phyloP scores from a whole-genome alignment of 2,329 filamentous ascomycete species.

The Cladorrhinum sp. region DNA sequence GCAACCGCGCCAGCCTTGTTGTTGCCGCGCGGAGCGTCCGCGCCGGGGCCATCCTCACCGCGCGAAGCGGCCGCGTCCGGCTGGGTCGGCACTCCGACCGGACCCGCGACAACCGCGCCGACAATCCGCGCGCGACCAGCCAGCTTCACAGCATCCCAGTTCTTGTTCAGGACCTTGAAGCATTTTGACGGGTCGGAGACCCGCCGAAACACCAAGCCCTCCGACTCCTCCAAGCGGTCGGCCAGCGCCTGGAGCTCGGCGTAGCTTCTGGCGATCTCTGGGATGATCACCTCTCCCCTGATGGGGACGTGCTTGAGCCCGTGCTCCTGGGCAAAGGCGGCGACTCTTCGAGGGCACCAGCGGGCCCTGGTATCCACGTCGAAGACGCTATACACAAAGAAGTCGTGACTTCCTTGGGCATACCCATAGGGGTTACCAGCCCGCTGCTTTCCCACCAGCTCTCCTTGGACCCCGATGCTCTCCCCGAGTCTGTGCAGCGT shows the following conservation, averaged over 20 bases:
- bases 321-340: slow-evolving; percentile 28
- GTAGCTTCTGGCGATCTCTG: slow-evolving; percentile 21
- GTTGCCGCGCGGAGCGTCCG: neutral
- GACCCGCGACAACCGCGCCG: neutral
- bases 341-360: slow-evolving; percentile 29
- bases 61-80: neutral
- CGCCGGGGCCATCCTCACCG: neutral
- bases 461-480: slow-evolving; percentile 33
- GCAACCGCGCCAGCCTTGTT: neutral
- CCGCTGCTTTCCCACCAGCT: slow-evolving; percentile 32
- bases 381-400: slow-evolving; percentile 35
- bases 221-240: slow-evolving; percentile 16
- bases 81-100: too few relatives aligned
- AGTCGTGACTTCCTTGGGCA: slow-evolving; percentile 25
- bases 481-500: slow-evolving; percentile 23
- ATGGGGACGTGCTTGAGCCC: slow-evolving; percentile 34
- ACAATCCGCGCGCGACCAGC: neutral
- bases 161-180: slow-evolving; percentile 30
- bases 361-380: slow-evolving; percentile 33
- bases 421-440: slow-evolving; percentile 32
- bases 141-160: slow-evolving; percentile 22
- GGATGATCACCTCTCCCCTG: slow-evolving; percentile 26
- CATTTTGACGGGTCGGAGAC: slow-evolving; percentile 21
- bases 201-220: slow-evolving; percentile 32
- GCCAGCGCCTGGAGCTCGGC: slow-evolving; percentile 25